Base-by-base conservation (phyloP, 208 protist species). In the Tritrichomonas musculus region DNA sequence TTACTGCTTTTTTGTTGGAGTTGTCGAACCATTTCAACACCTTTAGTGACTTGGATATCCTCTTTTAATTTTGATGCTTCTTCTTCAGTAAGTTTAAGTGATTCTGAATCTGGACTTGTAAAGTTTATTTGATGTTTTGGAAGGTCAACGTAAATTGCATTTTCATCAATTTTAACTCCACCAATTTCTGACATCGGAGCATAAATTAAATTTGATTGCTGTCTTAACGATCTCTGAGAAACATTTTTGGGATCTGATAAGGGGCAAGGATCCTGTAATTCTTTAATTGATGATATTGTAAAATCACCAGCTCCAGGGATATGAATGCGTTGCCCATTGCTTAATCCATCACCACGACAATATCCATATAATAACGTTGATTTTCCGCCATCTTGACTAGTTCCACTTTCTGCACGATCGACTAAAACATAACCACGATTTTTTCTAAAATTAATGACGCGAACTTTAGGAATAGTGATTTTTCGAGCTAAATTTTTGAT, bases 131-230 rank as follows among this genome's bases (percentile, higher is more conserved):
- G 60, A 47, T 75, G 44, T 84, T 75, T 53, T 92, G 50, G 95
- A 22, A 98, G 93, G 57, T 97, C 96, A 93, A 99, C 97, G 95
- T 99, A 99, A 92, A 97, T 49, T 65, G 97, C 97, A 95, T 99
- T 98, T 65, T 98, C 97, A 94, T 99, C 99, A 95, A 99, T 99
- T 66, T 97, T 96, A 93, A 99, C 96, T 65, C 98, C 98, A 77
- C 98, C 98, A 41, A 99, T 96, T 95, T 99, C 97, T 94, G 96
- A 96, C 96, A 99, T 99, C 41, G 99, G 99, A 44, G 98, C 98
- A 95, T 99, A 99, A 0, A 99, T 94, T 60, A 97, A 95, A 94
- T 98, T 98, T 55, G 97, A 96, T 39, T 44, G 14, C 22, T 88
- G 44, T 73, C 95, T 97, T 4, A 99, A 25, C 64, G 84, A 47